Base-by-base conservation (phyloP, 352 stramenopile species). In the Pythium pectinolyticum region DNA sequence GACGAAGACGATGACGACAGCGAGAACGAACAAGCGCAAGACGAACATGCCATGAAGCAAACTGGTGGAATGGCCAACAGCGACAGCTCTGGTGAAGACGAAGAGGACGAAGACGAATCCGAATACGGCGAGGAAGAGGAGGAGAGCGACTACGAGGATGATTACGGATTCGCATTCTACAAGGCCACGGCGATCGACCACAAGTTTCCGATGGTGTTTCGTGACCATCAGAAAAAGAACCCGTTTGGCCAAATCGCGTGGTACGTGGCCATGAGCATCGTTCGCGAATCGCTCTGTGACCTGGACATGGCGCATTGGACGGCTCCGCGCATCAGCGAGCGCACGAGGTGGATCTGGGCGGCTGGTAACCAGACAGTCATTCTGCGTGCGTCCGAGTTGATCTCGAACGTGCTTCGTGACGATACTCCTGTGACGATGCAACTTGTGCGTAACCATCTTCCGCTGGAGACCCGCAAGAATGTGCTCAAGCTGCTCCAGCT, bases 211-310 rank as follows among this genome's bases (percentile, higher is more conserved):
- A n/a, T 24, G 7, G 32, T 56, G 19, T 22, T 31, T 41, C 4
- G 11, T 2, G 30, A 31, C 39, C 24, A 48, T 31, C 15, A 49
- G 27, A 39, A 3, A 2, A 19, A 31, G 1, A 60, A 60, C 10
- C 30, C 52, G 17, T 51, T 50, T 25, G n/a, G 52, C 28, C 37
- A 60, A 24, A 37, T 60, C 27, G 39, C 19, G 5, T 60, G 52
- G 52, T 60, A 60, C 52, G 20, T 60, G 25, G 20, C 27, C 19
- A 49, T 50, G 52, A 25, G 25, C 10, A 37, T 41, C 17, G 15
- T 28, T 7, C 40, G 40, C 28, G 25, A 51, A 17, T n/a, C 5
- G 6, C 14, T 60, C 1, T 39, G 39, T 1, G 24, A 12, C 5
- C 6, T 51, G 8, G 24, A 3, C 5, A 20, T 27, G n/a, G 27